Conservation (phyloP, 768 basidiomycete genomes). For the Pilatotrama ljubarskyi region DNA sequence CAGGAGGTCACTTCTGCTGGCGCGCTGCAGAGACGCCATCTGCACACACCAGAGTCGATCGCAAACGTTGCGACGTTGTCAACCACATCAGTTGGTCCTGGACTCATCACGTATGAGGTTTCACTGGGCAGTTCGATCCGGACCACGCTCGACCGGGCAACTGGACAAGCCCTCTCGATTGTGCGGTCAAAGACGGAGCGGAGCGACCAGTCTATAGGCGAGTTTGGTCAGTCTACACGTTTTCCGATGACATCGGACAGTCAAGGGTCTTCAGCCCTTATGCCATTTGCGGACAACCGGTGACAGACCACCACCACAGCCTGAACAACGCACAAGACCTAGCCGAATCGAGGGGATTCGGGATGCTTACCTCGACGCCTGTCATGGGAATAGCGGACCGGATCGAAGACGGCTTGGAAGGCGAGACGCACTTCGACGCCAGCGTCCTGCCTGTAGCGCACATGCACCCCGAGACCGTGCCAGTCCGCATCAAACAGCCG, state of each 20-base stretch:
- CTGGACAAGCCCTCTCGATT: slow-evolving; percentile 67
- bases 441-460: slow-evolving; percentile 49
- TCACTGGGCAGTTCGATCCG: slow-evolving; percentile 47
- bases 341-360: background rate
- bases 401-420: slow-evolving; percentile 79
- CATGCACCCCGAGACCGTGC: slow-evolving; percentile 86
- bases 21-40: background rate
- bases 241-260: slow-evolving; percentile 13
- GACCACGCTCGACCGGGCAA: slow-evolving; percentile 61
- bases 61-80: slow-evolving; percentile 48
- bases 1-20: slow-evolving; percentile 1
- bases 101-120: slow-evolving; percentile 47
- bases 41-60: slow-evolving; percentile 44
- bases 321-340: background rate
- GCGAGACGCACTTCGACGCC: slow-evolving; percentile 67
- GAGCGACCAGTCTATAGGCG: slow-evolving; percentile 71
- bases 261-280: background rate
- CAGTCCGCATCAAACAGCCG: slow-evolving; percentile 87
- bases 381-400: slow-evolving; percentile 55
- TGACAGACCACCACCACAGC: background rate
- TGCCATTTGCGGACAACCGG: background rate
- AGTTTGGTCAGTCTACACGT: slow-evolving; percentile 6
- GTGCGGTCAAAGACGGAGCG: slow-evolving; percentile 63
- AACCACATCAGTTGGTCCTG: slow-evolving; percentile 46
- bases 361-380: slow-evolving; percentile 53